Conservation (phyloP, 495 filamentous ascomycete genomes). For the Podospora didyma region DNA sequence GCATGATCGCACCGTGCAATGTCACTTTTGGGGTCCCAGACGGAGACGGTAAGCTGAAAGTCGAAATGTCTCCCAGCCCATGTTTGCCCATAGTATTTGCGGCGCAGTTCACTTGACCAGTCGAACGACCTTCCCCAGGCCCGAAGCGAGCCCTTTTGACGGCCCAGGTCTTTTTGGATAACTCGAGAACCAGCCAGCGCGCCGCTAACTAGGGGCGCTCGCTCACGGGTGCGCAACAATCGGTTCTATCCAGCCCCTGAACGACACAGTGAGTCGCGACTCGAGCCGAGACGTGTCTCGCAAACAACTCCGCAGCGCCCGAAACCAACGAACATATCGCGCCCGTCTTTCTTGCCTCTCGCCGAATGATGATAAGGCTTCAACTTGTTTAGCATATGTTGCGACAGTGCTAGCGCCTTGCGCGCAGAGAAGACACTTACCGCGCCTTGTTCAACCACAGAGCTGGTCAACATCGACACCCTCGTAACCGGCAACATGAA, state of each 20-base stretch:
- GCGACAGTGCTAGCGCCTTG: slow-evolving; percentile 26
- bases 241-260: neutral
- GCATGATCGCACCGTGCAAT: neutral
- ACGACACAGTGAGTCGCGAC: neutral
- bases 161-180: no score
- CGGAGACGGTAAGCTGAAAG: neutral
- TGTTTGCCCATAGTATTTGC: neutral
- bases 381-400: neutral
- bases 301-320: neutral
- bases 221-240: neutral
- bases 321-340: neutral
- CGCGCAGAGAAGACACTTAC: slow-evolving; percentile 11
- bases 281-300: neutral
- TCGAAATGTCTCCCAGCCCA: neutral
- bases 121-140: neutral
- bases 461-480: neutral
- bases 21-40: neutral
- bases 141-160: neutral
- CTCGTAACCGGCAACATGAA: slow-evolving; percentile 16
- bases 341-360: neutral
- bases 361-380: neutral
- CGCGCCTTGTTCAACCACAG: neutral
- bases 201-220: neutral
- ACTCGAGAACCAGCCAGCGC: no score
- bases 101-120: neutral